Base-by-base conservation (phyloP, 2,329 filamentous ascomycete species). In the Cordyceps farinosa region DNA sequence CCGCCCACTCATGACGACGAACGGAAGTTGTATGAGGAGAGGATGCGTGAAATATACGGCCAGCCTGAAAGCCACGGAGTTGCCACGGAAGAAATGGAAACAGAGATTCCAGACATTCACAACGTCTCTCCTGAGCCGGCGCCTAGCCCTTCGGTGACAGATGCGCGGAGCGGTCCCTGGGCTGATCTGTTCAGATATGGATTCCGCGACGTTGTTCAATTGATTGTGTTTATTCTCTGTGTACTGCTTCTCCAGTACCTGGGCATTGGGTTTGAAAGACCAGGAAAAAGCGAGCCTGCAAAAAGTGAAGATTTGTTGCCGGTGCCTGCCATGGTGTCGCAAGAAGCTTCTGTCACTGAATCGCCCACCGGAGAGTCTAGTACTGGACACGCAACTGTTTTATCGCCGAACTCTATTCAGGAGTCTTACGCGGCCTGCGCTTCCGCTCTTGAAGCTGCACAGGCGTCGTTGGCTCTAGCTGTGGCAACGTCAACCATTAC, bases 21-120 rank as follows among this genome's bases (percentile, higher is more conserved):
- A 10, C 75, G 75, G 2, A 71, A 71, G 11, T 73, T 74, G 2
- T 82, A 85, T 1, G 81, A 84, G 65, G 81, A 82, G 57, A 78
- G 82, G 2, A 72, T 83, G 38, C 77, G 82, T 5, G 84, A 87
- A 65, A 82, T 83, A 27, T 86, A 86, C 65, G 81, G 81, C 3
- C 70, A 77, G n/a, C 70, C 70, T 22, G 66, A 65, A 15, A 58
- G 67, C 29, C 64, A 66, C 36, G 66, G 32, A 29, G 54, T 57
- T 62, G 65, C 22, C 3, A 9, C 53, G 1, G 52, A 56, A 51
- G 36, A 50, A 17, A 27, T 17, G 17, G 44, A 44, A 17, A 5
- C 29, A 8, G 34, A 56, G 17, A n/a, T 11, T 1, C 42, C 32
- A 15, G 42, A n/a, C 3, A 15, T 22, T 30, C 52, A 27, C 5